Evolutionary conservation across 768 basidiomycete genomes (phyloP).

Genomic region (Artomyces pyxidatus): DNA sequence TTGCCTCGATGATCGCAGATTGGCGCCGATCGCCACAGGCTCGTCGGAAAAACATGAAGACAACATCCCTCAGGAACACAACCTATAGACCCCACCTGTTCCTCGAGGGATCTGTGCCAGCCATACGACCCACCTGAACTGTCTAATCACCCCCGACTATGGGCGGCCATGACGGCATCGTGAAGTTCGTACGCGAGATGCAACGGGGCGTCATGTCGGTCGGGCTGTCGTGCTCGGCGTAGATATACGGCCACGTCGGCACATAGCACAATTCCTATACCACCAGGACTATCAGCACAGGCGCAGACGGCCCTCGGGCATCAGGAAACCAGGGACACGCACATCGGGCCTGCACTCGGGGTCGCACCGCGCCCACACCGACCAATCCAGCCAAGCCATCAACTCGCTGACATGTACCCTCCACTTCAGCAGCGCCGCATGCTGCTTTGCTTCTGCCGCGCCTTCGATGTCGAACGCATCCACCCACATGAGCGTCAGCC

Average conservation of each 20-base stretch:
- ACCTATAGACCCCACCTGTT: too few species aligned
- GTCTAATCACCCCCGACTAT: too few species aligned
- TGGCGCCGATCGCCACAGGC: too few species aligned
- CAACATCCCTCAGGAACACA: too few species aligned
- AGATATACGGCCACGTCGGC: constrained; percentile 15
- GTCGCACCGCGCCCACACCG: constrained; percentile 14
- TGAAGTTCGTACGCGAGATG: too few species aligned
- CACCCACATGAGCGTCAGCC: constrained; percentile 9
- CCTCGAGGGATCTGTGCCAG: too few species aligned
- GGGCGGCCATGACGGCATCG: too few species aligned
- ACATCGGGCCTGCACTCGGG: constrained; percentile 1
- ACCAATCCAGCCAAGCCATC: constrained; percentile 18
- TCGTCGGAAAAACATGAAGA: too few species aligned
- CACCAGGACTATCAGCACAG: not conserved
- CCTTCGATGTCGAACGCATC: constrained; percentile 17
- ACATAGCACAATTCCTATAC: constrained; percentile 12
- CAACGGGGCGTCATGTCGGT: constrained; percentile 1
- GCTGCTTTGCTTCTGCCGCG: not conserved
- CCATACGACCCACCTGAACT: too few species aligned
- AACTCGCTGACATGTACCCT: constrained; percentile 8
- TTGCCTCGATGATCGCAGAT: too few species aligned
- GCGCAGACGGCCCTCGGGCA: too few species aligned
- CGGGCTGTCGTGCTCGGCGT: not conserved
- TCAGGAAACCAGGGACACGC: too few species aligned
- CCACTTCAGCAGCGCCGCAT: not conserved